Base-by-base conservation (phyloP, 1,139 yeast species). In the Zygosaccharomyces sapae region DNA sequence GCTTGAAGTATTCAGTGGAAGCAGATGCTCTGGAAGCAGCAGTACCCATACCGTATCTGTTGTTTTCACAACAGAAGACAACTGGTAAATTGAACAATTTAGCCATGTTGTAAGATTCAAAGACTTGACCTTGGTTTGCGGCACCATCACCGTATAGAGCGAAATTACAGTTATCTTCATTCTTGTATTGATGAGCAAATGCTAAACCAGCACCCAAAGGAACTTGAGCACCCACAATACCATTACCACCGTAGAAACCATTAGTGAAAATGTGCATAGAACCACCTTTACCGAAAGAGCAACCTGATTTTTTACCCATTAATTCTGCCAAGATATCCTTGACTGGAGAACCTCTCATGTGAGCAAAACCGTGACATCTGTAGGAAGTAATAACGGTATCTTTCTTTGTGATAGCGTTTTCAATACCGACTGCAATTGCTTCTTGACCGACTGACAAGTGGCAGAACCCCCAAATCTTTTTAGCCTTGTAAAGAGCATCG, bases 1-100 rank as follows among this genome's bases (percentile, higher is more conserved):
- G 89, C 83, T 92, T 88, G 82, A 86, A 86, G 80, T 89, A 92
- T 65, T 92, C 97, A 52, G 95, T 84, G 78, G 89, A 74, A 45
- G 98, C 98, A 49, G 97, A 89, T 12, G 97, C 88, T 75, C 98
- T 84, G 47, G 95, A 73, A 50, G 97, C 97, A 57, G 98, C 75
- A 47, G 98, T 92, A 75, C 98, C 98, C 98, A 92, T 92, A 78
- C 98, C 98, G 71, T 92, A 92, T 76, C 89, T 92, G 83, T 92
- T 92, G 80, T 92, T 92, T 75, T 92, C 98, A 78, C 98, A 92
- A 56, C 94, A 89, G 68, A 88, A 92, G 58, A 92, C 74, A 67
- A 88, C 84, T 58, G 98, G 98, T 68, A 92, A 79, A 73, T 89
- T 83, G 96, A 97, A 92, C 70, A 92, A 81, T 75, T 92, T 92